Evolutionary conservation across 2,329 filamentous ascomycete species (phyloP).

Genomic region (Seiridium unicorne): DNA sequence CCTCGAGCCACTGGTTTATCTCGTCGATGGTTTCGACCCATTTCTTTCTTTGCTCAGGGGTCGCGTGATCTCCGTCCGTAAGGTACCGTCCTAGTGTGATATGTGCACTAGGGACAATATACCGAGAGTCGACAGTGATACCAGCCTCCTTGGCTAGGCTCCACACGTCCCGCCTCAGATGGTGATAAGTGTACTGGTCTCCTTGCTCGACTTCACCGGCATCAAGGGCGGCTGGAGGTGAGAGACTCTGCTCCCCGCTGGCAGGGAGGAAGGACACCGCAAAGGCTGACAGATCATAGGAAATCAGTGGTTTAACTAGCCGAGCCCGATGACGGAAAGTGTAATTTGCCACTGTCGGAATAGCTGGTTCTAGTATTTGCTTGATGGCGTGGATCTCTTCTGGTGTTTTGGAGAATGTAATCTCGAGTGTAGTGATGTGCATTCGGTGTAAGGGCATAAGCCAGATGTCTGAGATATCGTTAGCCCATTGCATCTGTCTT

Average conservation of each 20-base stretch:
- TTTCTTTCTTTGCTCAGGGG: slow-evolving; percentile 53
- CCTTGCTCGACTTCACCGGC: slow-evolving; percentile 39
- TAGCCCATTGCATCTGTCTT: not conserved
- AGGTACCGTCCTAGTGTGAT: slow-evolving; percentile 85
- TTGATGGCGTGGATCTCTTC: slow-evolving; percentile 66
- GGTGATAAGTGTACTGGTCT: slow-evolving; percentile 83
- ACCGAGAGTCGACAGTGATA: slow-evolving; percentile 72
- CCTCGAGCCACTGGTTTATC: slow-evolving; percentile 73
- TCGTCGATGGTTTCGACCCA: slow-evolving; percentile 71
- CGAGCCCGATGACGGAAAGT: slow-evolving; percentile 67
- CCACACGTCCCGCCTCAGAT: slow-evolving; percentile 79
- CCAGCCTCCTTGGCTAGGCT: slow-evolving; percentile 58
- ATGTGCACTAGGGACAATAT: slow-evolving; percentile 86
- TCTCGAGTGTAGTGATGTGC: slow-evolving; percentile 83
- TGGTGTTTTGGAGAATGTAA: slow-evolving; percentile 75
- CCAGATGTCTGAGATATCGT: slow-evolving; percentile 66
- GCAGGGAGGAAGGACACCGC: slow-evolving; percentile 87
- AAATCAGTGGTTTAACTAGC: slow-evolving; percentile 78
- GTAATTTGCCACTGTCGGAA: slow-evolving; percentile 63
- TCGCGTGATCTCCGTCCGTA: slow-evolving; percentile 60
- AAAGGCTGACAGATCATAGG: slow-evolving; percentile 81
- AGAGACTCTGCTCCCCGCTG: slow-evolving; percentile 52
- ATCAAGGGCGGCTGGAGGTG: slow-evolving; percentile 39
- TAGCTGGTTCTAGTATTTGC: slow-evolving; percentile 50
- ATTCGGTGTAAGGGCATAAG: slow-evolving; percentile 76